Evolutionary conservation across 2,329 filamentous ascomycete genomes (phyloP), one percentile per base, ranked within the genome.

Genomic region (Fusarium cyanostomum): DNA sequence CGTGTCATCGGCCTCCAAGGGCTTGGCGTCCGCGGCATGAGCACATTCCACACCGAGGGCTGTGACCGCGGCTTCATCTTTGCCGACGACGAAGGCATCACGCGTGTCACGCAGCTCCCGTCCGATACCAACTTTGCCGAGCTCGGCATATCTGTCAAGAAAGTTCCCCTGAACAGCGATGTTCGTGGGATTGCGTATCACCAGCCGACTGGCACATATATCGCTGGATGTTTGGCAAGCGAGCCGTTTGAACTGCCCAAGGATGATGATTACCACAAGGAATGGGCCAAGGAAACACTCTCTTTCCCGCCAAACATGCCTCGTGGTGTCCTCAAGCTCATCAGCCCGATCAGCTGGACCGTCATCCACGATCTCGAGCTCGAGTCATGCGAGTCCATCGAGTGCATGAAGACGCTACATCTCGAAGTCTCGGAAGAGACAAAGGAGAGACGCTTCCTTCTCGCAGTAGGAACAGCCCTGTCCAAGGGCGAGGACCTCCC

Each of bases 351-450:
- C 41, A 92, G 87, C 5, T 94, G 92, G 88, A 86, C 86, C 0
- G 82, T 94, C 33, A 90, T 98, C 56, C 91, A 97, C 73, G 88
- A 84, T 21, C 81, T 93, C 49, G 81, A 88, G 38, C 83, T 97
- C 65, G 91, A 94, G 51, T 80, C 86, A 0, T 89, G 84, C 61
- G 94, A 97, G 77, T 85, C 88, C 11, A 82, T 96, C 12, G 89
- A 95, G 73, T 92, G 90, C 60, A 86, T 98, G 71, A 89, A 94
- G 74, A 89, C 90, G 5, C 83, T 98, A 34, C 90, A 91, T 52
- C 85, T 99, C 12, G 95, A 98, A 75, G 84, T 96, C 8, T 97
- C 94, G 0, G 95, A 99, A 77, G 88, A 89, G 30, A 97, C 93
- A 0, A 92, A 95, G 72, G 91, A 97, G 73, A 88, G 92, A 13